Evolutionary conservation across 176 grass and related monocot genomes (phyloP).

Genomic region (Aegilops umbellulata): DNA sequence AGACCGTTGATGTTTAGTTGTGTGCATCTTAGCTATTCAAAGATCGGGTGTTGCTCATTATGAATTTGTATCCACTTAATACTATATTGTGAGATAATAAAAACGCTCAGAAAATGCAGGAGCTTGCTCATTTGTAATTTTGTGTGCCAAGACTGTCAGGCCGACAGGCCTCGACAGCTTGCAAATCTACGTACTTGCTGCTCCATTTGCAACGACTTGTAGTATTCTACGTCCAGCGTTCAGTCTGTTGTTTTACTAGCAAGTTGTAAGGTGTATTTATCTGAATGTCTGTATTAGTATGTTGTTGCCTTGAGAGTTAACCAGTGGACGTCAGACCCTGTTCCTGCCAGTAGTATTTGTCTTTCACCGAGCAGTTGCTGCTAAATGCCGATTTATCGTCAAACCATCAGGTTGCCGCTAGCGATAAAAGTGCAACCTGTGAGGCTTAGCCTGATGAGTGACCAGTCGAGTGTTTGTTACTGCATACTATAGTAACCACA

Average conservation of each 20-base stretch:
- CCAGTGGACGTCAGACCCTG: not conserved
- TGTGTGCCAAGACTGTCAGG: conserved; percentile 31
- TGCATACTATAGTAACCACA: no score
- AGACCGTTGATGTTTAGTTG: no score
- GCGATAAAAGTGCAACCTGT: not conserved
- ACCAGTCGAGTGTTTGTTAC: not conserved
- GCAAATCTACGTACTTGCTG: not conserved
- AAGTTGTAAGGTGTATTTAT: conserved; percentile 5
- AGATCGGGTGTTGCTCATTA: no score
- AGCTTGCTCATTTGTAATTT: not conserved
- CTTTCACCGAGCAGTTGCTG: not conserved
- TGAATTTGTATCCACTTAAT: no score
- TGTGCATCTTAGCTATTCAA: no score
- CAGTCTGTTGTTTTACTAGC: not conserved
- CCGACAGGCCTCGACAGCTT: not conserved
- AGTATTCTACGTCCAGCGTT: not conserved
- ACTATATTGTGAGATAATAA: no score
- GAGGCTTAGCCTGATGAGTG: not conserved
- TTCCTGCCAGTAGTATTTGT: not conserved
- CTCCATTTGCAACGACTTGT: not conserved
- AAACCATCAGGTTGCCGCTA: conserved; percentile 4
- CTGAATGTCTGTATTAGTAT: not conserved
- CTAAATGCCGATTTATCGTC: not conserved
- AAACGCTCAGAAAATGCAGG: not conserved
- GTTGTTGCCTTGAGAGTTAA: not conserved